Conservation (phyloP, 352 stramenopile species). For the Phytophthora litchii region DNA sequence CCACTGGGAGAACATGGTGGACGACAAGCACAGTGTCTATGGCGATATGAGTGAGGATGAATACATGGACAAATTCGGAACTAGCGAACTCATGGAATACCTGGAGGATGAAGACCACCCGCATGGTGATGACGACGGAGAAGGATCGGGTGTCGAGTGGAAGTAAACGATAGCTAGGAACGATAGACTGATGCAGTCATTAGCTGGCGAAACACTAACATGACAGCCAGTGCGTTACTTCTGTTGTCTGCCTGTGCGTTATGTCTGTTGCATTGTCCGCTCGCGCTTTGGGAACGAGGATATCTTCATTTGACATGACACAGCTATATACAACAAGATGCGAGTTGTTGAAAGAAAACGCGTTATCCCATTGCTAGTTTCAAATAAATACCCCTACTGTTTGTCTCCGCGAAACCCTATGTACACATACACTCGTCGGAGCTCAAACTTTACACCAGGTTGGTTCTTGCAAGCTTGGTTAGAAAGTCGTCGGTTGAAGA, state of each 20-base stretch:
- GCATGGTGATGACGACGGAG: constrained; percentile 35
- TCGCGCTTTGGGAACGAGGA: background rate
- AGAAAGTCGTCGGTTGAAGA: background rate
- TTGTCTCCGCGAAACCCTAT: constrained; percentile 23
- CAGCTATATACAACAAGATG: background rate
- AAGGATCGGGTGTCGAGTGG: constrained; percentile 60
- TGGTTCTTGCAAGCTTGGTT: constrained; percentile 11
- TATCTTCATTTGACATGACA: too few species aligned
- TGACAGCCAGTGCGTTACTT: constrained; percentile 4
- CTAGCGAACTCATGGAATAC: constrained; percentile 86
- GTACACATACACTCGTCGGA: constrained; percentile 34
- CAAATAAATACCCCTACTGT: constrained; percentile 43
- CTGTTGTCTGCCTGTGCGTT: background rate
- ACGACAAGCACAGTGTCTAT: constrained; percentile 82
- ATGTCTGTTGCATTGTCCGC: too few species aligned
- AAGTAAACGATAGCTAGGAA: constrained; percentile 45
- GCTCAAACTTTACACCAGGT: constrained; percentile 8
- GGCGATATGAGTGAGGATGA: constrained; percentile 84
- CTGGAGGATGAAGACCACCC: constrained; percentile 68
- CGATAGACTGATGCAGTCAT: constrained; percentile 11
- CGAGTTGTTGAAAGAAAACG: constrained; percentile 7
- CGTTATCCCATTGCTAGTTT: constrained; percentile 30
- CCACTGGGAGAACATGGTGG: constrained; percentile 86
- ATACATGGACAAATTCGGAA: constrained; percentile 90
- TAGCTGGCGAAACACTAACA: constrained; percentile 4